A percentile compares a stretch with the other conserved stretches of the same genome.
These are phyloP conservation scores for Aristolochia contorta DNA, from an alignment of 164 flowering plant genomes.

Conservation along the genomic window DNA sequence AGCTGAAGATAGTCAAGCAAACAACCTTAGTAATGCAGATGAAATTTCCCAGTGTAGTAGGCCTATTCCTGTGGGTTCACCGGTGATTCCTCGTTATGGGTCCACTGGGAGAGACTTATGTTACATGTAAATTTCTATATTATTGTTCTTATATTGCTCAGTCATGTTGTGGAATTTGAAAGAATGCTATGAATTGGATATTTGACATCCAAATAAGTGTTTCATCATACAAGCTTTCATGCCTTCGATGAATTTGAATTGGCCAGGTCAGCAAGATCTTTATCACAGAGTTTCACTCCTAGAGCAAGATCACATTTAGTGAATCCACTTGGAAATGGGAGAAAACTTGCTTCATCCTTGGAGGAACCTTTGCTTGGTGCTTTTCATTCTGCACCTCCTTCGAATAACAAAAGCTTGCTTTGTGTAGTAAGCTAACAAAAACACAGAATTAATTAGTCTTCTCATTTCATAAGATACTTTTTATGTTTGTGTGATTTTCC, in stretches of 20 bases:
- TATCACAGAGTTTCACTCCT: constrained; percentile 45
- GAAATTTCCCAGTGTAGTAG: constrained; percentile 17
- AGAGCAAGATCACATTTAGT: constrained; percentile 30
- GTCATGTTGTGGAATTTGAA: background rate
- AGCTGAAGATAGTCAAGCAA: constrained; percentile 5
- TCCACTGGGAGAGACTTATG: constrained; percentile 32
- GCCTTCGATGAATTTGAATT: background rate
- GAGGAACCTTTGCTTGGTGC: constrained; percentile 47
- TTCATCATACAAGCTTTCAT: background rate
- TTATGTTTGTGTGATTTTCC: background rate
- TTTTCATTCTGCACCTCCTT: constrained; percentile 26
- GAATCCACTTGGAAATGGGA: constrained; percentile 10
- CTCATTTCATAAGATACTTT: background rate
- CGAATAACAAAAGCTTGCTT: constrained; percentile 33
- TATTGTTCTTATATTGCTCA: background rate
- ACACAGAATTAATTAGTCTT: background rate
- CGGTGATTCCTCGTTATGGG: constrained; percentile 14
- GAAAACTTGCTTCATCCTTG: constrained; percentile 14
- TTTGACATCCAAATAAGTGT: background rate
- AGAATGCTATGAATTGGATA: background rate
- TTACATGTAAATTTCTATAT: constrained; percentile 30
- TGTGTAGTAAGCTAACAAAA: constrained; percentile 34
- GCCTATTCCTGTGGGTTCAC: constrained; percentile 35
- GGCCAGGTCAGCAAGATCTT: constrained; percentile 65
- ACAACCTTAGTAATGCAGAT: constrained; percentile 5